Conservation (phyloP, 1,284 basidiomycete species). For the Cryptococcus floricola region DNA sequence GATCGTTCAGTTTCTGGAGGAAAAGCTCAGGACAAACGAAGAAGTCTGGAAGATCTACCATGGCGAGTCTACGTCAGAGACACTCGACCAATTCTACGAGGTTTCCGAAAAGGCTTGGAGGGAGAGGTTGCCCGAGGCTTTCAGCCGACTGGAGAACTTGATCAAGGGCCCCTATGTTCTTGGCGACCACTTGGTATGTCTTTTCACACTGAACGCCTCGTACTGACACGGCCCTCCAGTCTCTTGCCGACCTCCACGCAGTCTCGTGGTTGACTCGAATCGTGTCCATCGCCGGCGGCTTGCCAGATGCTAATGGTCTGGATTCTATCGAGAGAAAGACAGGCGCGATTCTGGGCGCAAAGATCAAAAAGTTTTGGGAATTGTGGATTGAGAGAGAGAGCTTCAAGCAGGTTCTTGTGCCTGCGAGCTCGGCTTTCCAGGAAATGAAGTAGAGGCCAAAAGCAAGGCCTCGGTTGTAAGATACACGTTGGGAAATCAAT, state of each 20-base stretch:
- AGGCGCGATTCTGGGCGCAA: constrained; percentile 38
- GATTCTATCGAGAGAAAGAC: constrained; percentile 34
- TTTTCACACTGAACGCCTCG: background rate
- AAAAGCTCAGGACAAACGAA: constrained; percentile 46
- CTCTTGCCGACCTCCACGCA: constrained; percentile 73
- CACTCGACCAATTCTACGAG: constrained; percentile 44
- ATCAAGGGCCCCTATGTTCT: constrained; percentile 68
- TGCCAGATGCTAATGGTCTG: constrained; percentile 50
- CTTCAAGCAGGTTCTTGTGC: constrained; percentile 63
- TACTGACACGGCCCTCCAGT: constrained; percentile 47
- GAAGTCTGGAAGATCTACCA: constrained; percentile 46
- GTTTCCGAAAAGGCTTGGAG: constrained; percentile 52
- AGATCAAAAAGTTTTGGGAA: constrained; percentile 58
- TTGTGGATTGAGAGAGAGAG: constrained; percentile 60
- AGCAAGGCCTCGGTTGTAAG: background rate
- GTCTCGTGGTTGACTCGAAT: constrained; percentile 70
- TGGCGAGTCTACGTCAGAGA: constrained; percentile 30
- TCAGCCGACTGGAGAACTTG: constrained; percentile 56
- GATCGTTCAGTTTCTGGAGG: constrained; percentile 47
- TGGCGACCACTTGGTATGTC: constrained; percentile 55
- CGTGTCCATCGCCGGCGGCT: constrained; percentile 58
- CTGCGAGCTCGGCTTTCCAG: constrained; percentile 9
- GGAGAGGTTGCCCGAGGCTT: constrained; percentile 51
- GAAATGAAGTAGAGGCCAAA: background rate
- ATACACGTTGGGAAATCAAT: background rate